These are phyloP conservation scores for Furcasterigmium furcatum DNA, from an alignment of 2,329 filamentous ascomycete genomes.

Conservation along the genomic window DNA sequence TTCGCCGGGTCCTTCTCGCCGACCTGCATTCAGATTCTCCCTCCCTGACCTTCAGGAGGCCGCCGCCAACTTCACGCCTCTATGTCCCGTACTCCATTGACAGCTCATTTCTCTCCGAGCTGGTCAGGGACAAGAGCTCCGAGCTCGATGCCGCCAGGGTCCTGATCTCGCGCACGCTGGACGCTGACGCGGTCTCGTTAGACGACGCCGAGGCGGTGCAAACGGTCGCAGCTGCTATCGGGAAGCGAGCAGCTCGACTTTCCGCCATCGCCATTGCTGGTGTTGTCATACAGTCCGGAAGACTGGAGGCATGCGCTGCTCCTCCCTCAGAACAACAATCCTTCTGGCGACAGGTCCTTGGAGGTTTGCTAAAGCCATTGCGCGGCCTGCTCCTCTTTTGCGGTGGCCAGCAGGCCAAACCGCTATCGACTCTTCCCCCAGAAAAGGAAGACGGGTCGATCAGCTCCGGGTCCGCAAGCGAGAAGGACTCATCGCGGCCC, in stretches of 20 bases:
- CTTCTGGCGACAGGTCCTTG: no score
- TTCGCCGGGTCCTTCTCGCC: slow-evolving; percentile 60
- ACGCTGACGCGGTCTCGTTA: slow-evolving; percentile 36
- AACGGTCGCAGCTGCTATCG: slow-evolving; percentile 40
- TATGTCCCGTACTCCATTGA: slow-evolving; percentile 65
- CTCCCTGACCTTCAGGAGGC: slow-evolving; percentile 7
- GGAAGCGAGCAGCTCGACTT: slow-evolving; percentile 14
- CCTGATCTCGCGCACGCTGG: slow-evolving; percentile 24
- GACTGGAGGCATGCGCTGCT: neutral
- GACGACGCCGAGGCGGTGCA: slow-evolving; percentile 62
- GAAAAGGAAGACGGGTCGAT: neutral
- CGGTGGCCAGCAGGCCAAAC: no score
- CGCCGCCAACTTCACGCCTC: slow-evolving; percentile 26
- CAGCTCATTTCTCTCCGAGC: slow-evolving; percentile 63
- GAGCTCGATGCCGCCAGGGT: slow-evolving; percentile 48
- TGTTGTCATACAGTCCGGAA: slow-evolving; percentile 15
- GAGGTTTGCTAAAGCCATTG: no score
- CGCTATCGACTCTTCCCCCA: no score
- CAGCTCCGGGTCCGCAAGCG: neutral
- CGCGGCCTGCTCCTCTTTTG: no score
- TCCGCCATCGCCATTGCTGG: slow-evolving; percentile 17
- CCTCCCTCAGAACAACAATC: no score
- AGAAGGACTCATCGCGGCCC: neutral
- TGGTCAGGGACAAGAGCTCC: slow-evolving; percentile 54
- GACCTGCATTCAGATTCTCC: slow-evolving; percentile 15